phyloP scores from a whole-genome alignment of 768 basidiomycete genomes.

The Cystobasidium onofrii region DNA sequence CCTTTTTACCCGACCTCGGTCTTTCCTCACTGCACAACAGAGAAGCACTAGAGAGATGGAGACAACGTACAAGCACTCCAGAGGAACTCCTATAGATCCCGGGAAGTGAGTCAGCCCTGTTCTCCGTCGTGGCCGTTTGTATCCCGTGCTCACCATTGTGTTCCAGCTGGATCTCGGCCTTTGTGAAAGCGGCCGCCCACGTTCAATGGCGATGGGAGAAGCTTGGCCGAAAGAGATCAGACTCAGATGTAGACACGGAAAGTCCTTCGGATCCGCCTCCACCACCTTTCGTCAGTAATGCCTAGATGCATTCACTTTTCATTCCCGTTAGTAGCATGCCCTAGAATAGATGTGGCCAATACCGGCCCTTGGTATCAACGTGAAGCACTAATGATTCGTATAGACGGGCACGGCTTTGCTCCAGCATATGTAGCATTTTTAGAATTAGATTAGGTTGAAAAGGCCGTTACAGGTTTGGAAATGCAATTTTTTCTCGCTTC shows the following conservation, averaged over 20 bases:
- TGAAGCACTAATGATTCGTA: background rate
- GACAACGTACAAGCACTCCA: background rate
- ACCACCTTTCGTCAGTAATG: no score
- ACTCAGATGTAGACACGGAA: background rate
- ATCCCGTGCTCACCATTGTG: background rate
- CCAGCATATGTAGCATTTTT: background rate
- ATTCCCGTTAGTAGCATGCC: background rate
- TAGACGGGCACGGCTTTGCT: background rate
- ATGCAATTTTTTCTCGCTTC: no score
- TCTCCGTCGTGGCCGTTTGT: background rate
- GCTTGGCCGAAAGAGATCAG: background rate
- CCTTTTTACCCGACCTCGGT: background rate
- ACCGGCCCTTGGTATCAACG: background rate
- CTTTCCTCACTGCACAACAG: background rate
- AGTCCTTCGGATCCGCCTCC: background rate
- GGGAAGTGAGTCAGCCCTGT: background rate
- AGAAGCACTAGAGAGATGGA: background rate
- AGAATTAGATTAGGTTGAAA: background rate
- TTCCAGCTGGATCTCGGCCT: slow-evolving; percentile 3
- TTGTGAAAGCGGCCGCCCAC: background rate
- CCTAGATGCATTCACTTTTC: background rate
- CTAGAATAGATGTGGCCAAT: background rate
- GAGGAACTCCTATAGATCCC: slow-evolving; percentile 1
- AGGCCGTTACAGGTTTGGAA: no score
- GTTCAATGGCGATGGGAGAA: slow-evolving; percentile 1